These are phyloP conservation scores for Penicillium decumbens DNA, from an alignment of 2,329 filamentous ascomycete genomes.

Conservation along the genomic window DNA sequence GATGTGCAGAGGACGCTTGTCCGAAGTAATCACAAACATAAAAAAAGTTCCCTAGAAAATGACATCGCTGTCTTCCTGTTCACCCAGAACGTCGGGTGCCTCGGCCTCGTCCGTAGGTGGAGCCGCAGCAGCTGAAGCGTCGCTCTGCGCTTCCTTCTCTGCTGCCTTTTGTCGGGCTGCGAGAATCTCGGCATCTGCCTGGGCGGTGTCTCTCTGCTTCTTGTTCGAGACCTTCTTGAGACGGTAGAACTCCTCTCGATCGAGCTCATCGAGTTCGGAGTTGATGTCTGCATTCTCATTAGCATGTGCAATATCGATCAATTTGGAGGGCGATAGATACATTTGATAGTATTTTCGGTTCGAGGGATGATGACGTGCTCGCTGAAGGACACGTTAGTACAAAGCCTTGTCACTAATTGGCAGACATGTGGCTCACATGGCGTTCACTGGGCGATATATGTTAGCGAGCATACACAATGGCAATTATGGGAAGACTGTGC, in stretches of 20 bases:
- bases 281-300: constrained; percentile 68
- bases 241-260: constrained; percentile 96
- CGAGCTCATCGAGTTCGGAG: constrained; percentile 93
- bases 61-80: constrained; percentile 75
- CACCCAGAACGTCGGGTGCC: constrained; percentile 64
- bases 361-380: constrained; percentile 81
- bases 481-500: constrained; percentile 19
- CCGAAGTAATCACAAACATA: constrained; percentile 17
- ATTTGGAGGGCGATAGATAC: constrained; percentile 38
- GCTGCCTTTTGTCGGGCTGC: constrained; percentile 40
- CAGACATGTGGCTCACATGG: constrained; percentile 60
- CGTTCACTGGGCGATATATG: constrained; percentile 62
- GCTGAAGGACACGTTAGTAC: constrained; percentile 16
- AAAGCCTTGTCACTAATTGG: not conserved
- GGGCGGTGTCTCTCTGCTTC: constrained; percentile 72
- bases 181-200: constrained; percentile 69
- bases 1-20: constrained; percentile 3
- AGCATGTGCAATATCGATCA: not conserved
- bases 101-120: constrained; percentile 35
- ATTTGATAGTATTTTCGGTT: constrained; percentile 99
- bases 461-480: constrained; percentile 20
- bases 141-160: constrained; percentile 56
- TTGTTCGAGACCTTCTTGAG: constrained; percentile 91
- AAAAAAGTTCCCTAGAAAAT: constrained; percentile 60
- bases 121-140: constrained; percentile 24